Evolutionary conservation across 2,329 filamentous ascomycete species (phyloP).

Genomic region (Clonostachys chloroleuca): DNA sequence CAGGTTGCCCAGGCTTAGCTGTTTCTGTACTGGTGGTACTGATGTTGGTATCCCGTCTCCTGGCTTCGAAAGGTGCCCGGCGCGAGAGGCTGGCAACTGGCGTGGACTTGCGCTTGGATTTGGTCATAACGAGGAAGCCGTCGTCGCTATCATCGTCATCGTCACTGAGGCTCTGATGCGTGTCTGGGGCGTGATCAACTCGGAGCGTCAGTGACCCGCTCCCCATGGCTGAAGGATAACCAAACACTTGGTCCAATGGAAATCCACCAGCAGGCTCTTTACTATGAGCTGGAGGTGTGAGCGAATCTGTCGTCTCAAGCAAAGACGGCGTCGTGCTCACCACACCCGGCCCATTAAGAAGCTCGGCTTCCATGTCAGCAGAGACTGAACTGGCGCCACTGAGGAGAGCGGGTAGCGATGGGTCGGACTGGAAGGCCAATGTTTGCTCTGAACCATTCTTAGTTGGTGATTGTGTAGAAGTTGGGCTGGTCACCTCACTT

Average conservation of each 20-base stretch:
- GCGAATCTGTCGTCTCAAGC: slow-evolving; percentile 47
- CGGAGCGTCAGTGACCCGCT: slow-evolving; percentile 22
- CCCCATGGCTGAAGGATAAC: slow-evolving; percentile 21
- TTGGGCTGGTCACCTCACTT: slow-evolving; percentile 46
- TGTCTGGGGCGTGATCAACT: slow-evolving; percentile 8
- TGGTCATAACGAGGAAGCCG: slow-evolving; percentile 49
- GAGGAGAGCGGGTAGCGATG: slow-evolving; percentile 57
- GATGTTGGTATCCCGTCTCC: slow-evolving; percentile 54
- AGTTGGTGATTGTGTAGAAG: slow-evolving; percentile 25
- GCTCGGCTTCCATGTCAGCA: slow-evolving; percentile 57
- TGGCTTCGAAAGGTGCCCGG: slow-evolving; percentile 24
- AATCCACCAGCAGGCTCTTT: slow-evolving; percentile 43
- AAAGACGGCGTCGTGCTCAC: slow-evolving; percentile 34
- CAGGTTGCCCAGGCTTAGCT: slow-evolving; percentile 38
- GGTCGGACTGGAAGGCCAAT: slow-evolving; percentile 55
- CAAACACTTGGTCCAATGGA: slow-evolving; percentile 35
- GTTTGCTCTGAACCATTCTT: slow-evolving; percentile 41
- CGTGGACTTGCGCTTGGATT: slow-evolving; percentile 36
- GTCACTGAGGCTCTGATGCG: slow-evolving; percentile 3
- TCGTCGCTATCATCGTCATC: slow-evolving; percentile 44
- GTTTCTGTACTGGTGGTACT: slow-evolving; percentile 60
- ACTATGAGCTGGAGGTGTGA: slow-evolving; percentile 45
- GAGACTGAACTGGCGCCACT: slow-evolving; percentile 63
- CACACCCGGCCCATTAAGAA: slow-evolving; percentile 44
- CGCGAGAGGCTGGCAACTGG: neutral